Base-by-base conservation (phyloP, 2,329 filamentous ascomycete species). In the Fusarium sp. region DNA sequence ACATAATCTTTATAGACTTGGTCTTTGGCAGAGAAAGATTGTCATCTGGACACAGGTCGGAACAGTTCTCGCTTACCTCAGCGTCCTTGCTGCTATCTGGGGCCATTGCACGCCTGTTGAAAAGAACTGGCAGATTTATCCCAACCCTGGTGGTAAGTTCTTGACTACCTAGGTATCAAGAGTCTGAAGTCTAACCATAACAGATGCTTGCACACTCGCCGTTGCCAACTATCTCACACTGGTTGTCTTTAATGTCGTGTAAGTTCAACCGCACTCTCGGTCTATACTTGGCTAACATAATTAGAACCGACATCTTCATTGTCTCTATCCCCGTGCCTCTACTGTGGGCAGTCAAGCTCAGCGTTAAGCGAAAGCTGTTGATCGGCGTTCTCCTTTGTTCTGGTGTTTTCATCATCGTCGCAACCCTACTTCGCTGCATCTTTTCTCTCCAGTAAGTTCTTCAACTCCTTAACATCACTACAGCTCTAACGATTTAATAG, bases 331-430 rank as follows among this genome's bases (percentile, higher is more conserved):
- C 82, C 0, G 32, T 84, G 2, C 81, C 82, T 12, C 62, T 84
- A 5, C 65, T 84, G 5, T 80, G 78, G 76, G 80, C 77, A 47
- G 80, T 82, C 2, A 80, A 80, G 48, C 74, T 83, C 56, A 77
- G 72, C 24, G 44, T 80, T 6, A 74, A 76, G 41, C 74, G 80
- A 55, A 83, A 84, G 70, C 20, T 83, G 5, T 70, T 80, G 18
- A 79, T 82, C 45, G 77, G 78, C 2, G 30, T 81, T 7, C 74
- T 82, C 1, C 80, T 84, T 13, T 84, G 80, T 53, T 80, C 81
- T 5, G 81, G 82, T 6, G 41, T 84, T n/a, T 84, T 84, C 62
- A 79, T 83, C 58, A 82, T 84, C 63, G 67, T 80, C 10, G 81
- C 81, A 24, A 79, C 82, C 2, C 65, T 84, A 0, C 74, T 84